These are phyloP conservation scores for Beauveria varroae DNA, from an alignment of 2,329 filamentous ascomycete species.

Conservation along the genomic window DNA sequence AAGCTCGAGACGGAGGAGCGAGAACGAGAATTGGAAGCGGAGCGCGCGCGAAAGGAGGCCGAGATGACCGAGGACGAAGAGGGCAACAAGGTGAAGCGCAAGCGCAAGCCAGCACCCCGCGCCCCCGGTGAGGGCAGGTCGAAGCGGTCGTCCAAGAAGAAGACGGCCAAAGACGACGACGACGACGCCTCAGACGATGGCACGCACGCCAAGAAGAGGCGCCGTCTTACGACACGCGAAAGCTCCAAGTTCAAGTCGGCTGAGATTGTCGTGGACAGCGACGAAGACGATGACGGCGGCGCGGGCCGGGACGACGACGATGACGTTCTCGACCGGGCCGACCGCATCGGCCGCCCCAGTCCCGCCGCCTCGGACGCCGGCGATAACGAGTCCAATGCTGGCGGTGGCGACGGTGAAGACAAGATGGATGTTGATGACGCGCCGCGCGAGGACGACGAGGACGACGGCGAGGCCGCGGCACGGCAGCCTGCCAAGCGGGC, in stretches of 20 bases:
- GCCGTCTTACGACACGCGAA: conserved; percentile 45
- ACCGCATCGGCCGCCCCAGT: conserved; percentile 31
- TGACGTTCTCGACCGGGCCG: conserved; percentile 38
- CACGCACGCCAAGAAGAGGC: conserved; percentile 53
- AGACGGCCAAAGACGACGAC: conserved; percentile 31
- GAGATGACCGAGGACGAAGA: conserved; percentile 77
- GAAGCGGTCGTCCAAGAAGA: conserved; percentile 38
- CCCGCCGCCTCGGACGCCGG: conserved; percentile 27
- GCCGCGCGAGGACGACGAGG: conserved; percentile 26
- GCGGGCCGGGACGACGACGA: conserved; percentile 20
- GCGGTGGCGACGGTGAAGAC: conserved; percentile 32
- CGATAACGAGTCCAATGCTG: conserved; percentile 15
- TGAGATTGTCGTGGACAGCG: conserved; percentile 75
- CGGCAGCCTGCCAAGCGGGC: conserved; percentile 38
- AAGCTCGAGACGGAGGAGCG: conserved; percentile 64
- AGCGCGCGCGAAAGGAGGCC: conserved; percentile 50
- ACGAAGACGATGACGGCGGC: conserved; percentile 43
- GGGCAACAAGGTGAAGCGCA: conserved; percentile 72
- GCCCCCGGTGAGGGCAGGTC: conserved; percentile 34
- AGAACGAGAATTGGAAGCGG: conserved; percentile 52
- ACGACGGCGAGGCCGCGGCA: conserved; percentile 39
- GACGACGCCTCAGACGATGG: conserved; percentile 34
- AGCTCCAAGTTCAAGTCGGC: conserved; percentile 73
- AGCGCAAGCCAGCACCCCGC: conserved; percentile 50
- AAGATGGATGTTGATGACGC: conserved; percentile 47